Evolutionary conservation across 2,329 filamentous ascomycete species (phyloP), one percentile per base, ranked within the genome.

Genomic region (Penicillium janthinellum): DNA sequence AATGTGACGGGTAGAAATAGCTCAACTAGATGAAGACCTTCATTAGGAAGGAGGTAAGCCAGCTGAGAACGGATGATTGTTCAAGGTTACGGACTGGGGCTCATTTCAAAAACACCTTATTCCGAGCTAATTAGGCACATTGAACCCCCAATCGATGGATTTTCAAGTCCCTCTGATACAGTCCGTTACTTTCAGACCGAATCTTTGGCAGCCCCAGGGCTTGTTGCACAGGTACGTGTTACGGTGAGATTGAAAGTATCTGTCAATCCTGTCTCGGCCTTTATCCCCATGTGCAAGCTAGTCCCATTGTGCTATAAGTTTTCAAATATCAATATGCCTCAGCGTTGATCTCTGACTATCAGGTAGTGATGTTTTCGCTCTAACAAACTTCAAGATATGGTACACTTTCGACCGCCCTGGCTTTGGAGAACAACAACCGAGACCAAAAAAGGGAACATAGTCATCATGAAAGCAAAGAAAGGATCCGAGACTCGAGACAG

Each of bases 191-290:
- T 60, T 57, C 50, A 59, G 59, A 56, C 58, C 58, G 49, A 59
- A 45, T 66, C 22, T 47, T 51, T 54, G 42, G 38, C 44, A 34
- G 35, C 53, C 45, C 51, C 1, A 31, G 44, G 4, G 57, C 53
- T 44, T 3, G 65, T 69, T 62, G 65, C 58, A 69, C 65, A 64
- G 37, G 5, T 54, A 63, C 52, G 67, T 69, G 64, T 65, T 59
- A 69, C 65, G 38, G 62, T 67, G 58, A 65, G 64, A 67, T 69
- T 62, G 53, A 57, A 41, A 37, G 51, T 47, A 22, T 42, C 48
- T 49, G 12, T 35, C 38, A 55, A 22, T 14, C 35, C 38, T 44
- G 31, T 15, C 31, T 38, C 20, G 8, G 11, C 6, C 20, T 15
- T 14, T 5, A 39, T 22, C 4, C n/a, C 22, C 31, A 28, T 35